phyloP scores from a whole-genome alignment of 176 grass and related monocot species.

The Zoysia pacifica region DNA sequence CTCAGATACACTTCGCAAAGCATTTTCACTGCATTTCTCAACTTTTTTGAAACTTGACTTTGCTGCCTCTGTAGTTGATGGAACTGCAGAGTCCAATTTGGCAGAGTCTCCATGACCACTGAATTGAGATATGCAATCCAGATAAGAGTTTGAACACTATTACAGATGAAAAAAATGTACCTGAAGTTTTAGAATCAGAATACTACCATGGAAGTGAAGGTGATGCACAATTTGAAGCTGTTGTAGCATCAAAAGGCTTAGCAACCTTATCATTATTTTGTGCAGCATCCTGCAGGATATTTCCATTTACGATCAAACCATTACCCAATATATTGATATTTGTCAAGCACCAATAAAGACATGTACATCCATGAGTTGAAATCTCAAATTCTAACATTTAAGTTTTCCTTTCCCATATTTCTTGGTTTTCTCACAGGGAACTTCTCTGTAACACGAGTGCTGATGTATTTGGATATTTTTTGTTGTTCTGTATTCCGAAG shows the following conservation, averaged over 20 bases:
- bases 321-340: neutral
- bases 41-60: constrained; percentile 57
- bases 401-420: constrained; percentile 62
- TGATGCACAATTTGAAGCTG: constrained; percentile 35
- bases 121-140: constrained; percentile 2
- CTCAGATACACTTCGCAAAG: constrained; percentile 77
- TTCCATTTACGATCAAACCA: neutral
- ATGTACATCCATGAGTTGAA: neutral
- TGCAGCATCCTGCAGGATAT: constrained; percentile 44
- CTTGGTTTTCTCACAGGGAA: constrained; percentile 77
- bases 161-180: neutral
- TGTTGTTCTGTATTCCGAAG: constrained; percentile 41
- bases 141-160: constrained; percentile 24
- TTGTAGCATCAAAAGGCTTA: constrained; percentile 24
- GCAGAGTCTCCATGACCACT: constrained; percentile 34
- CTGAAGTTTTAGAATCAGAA: neutral
- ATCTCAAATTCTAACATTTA: constrained; percentile 47
- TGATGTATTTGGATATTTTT: constrained; percentile 76
- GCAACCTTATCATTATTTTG: constrained; percentile 35
- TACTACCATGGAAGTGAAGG: constrained; percentile 45
- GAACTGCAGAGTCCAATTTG: constrained; percentile 36
- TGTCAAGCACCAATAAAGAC: neutral
- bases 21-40: constrained; percentile 69
- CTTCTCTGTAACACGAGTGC: constrained; percentile 70
- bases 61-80: constrained; percentile 23